phyloP scores from a whole-genome alignment of 305 asterid species.

The Ajuga reptans region DNA sequence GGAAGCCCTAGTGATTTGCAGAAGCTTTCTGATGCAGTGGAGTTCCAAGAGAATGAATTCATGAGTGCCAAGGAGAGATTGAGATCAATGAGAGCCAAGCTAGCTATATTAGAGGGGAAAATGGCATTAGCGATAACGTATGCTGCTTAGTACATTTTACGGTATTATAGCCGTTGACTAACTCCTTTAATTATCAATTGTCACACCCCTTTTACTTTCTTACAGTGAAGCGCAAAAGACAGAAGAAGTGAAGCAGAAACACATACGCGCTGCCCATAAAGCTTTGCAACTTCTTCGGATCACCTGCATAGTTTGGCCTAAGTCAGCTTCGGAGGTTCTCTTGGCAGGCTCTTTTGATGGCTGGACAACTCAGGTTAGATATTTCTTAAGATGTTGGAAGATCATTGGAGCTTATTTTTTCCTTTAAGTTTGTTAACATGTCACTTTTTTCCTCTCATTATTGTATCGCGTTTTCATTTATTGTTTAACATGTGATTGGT shows the following conservation, averaged over 20 bases:
- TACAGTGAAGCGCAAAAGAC: slow-evolving; percentile 57
- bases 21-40: slow-evolving; percentile 63
- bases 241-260: slow-evolving; percentile 49
- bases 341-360: slow-evolving; percentile 86
- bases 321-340: slow-evolving; percentile 70
- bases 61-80: slow-evolving; percentile 53
- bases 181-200: not conserved
- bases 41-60: slow-evolving; percentile 75
- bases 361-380: slow-evolving; percentile 81
- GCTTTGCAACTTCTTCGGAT: slow-evolving; percentile 62
- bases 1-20: slow-evolving; percentile 35
- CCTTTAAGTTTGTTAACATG: not conserved
- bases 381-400: slow-evolving; percentile 9
- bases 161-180: not conserved
- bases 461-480: not conserved
- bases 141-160: slow-evolving; percentile 15
- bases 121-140: slow-evolving; percentile 59
- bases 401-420: slow-evolving; percentile 14
- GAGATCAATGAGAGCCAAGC: slow-evolving; percentile 62
- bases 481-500: not conserved
- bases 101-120: slow-evolving; percentile 78
- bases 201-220: slow-evolving; percentile 12
- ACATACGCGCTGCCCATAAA: slow-evolving; percentile 43
- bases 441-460: not conserved
- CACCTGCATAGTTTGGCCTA: slow-evolving; percentile 55